These are phyloP conservation scores for Termitomyces sp. DNA, from an alignment of 768 basidiomycete species.

Conservation along the genomic window DNA sequence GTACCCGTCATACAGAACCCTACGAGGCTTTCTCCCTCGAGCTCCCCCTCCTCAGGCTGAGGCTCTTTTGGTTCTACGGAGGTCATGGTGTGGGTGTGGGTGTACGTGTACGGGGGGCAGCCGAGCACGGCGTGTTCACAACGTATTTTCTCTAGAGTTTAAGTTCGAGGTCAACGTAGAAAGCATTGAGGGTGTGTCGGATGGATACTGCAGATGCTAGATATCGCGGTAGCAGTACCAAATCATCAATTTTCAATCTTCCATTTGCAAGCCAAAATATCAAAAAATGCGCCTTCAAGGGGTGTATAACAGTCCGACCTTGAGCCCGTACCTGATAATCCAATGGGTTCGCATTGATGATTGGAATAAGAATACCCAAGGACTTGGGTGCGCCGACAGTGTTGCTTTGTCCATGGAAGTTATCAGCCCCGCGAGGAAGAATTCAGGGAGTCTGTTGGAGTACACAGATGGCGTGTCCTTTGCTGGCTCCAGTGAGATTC, in stretches of 20 bases:
- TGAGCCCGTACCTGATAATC: constrained; percentile 47
- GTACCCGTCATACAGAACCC: too few species aligned
- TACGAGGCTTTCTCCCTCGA: too few species aligned
- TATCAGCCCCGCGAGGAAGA: constrained; percentile 72
- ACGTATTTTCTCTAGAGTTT: constrained; percentile 49
- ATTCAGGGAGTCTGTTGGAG: constrained; percentile 71
- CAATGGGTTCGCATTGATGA: constrained; percentile 29
- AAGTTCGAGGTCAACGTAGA: constrained; percentile 67
- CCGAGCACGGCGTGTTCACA: constrained; percentile 31
- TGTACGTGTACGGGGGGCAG: constrained; percentile 5
- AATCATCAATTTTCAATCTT: background rate
- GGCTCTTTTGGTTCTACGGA: too few species aligned
- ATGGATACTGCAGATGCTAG: constrained; percentile 67
- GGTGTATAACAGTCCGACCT: constrained; percentile 69
- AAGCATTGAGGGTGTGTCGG: constrained; percentile 70
- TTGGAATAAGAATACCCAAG: constrained; percentile 22
- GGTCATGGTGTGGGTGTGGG: background rate
- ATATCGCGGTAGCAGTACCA: constrained; percentile 64
- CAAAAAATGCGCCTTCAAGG: constrained; percentile 59
- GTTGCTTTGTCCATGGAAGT: constrained; percentile 51
- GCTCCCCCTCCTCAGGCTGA: too few species aligned
- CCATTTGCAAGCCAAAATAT: background rate
- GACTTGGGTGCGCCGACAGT: constrained; percentile 34
- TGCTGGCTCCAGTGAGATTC: background rate
- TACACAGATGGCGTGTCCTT: constrained; percentile 66